Evolutionary conservation across 2,329 filamentous ascomycete species (phyloP).

Genomic region (Ophiostoma triangulosporum): DNA sequence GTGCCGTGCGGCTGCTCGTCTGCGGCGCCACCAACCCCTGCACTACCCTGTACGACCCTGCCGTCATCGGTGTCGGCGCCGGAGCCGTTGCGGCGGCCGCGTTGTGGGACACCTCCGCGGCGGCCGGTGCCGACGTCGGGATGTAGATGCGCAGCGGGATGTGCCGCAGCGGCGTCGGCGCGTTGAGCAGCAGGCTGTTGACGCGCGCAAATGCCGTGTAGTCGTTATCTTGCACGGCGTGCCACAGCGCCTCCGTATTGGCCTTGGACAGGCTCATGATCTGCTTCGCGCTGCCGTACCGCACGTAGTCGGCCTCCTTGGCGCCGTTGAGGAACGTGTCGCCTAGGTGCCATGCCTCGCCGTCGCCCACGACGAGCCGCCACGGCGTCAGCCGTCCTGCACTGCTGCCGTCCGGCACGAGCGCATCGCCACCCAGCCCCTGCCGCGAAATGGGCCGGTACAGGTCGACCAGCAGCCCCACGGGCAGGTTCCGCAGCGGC

Average conservation of each 20-base stretch:
- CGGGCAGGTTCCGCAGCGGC: conserved; percentile 38
- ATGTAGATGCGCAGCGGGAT: conserved; percentile 85
- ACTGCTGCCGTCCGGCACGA: not conserved
- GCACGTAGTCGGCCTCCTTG: conserved; percentile 70
- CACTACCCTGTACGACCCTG: conserved; percentile 53
- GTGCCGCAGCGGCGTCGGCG: conserved; percentile 60
- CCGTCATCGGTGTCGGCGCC: not conserved
- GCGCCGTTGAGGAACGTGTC: conserved; percentile 52
- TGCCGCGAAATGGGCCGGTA: conserved; percentile 30
- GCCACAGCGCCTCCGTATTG: conserved; percentile 72
- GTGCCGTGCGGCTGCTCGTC: conserved; percentile 27
- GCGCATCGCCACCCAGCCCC: not conserved
- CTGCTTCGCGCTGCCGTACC: conserved; percentile 76
- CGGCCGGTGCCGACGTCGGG: conserved; percentile 43
- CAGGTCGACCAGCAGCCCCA: conserved; percentile 41
- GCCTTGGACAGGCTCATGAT: conserved; percentile 82
- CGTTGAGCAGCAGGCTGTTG: conserved; percentile 62
- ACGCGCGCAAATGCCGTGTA: conserved; percentile 59
- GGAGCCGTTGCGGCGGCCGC: conserved; percentile 15
- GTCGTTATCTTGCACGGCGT: conserved; percentile 66
- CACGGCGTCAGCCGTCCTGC: conserved; percentile 30
- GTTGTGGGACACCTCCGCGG: conserved; percentile 13
- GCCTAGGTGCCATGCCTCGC: conserved; percentile 43
- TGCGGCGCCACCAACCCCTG: conserved; percentile 56
- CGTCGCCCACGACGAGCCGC: conserved; percentile 40